These are phyloP conservation scores for Trichoderma polysporum DNA, from an alignment of 2,329 filamentous ascomycete genomes.

Conservation along the genomic window DNA sequence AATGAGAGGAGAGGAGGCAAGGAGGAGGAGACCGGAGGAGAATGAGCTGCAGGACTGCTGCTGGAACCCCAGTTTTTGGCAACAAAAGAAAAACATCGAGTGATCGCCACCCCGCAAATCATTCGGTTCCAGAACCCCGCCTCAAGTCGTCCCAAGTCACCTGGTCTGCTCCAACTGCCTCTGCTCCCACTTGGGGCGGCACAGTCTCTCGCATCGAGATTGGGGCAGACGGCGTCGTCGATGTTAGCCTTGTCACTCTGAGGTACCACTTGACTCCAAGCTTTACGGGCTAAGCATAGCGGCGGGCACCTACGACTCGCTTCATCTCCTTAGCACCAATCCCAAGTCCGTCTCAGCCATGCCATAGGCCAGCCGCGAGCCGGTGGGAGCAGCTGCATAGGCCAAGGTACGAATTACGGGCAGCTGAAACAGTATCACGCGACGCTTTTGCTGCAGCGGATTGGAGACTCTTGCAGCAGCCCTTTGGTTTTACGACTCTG, in stretches of 20 bases:
- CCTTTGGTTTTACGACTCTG: background rate
- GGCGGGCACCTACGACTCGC: conserved; percentile 11
- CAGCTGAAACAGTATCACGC: conserved; percentile 11
- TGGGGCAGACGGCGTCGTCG: background rate
- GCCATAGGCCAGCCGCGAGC: conserved; percentile 1
- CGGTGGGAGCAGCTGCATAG: background rate
- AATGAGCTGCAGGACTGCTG: background rate
- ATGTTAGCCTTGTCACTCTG: background rate
- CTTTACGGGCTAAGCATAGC: conserved; percentile 9
- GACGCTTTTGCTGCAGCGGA: conserved; percentile 4
- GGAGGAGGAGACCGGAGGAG: too few relatives aligned
- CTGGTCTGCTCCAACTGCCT: conserved; percentile 18
- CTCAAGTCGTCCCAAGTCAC: conserved; percentile 12
- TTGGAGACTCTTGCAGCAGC: background rate
- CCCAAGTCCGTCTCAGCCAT: background rate
- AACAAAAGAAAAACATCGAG: conserved; percentile 5
- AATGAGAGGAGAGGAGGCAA: background rate
- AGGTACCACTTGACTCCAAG: background rate
- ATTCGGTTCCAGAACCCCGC: conserved; percentile 21
- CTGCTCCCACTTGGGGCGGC: conserved; percentile 1
- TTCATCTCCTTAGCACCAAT: background rate
- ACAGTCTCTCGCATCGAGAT: conserved; percentile 17
- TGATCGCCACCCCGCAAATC: conserved; percentile 21
- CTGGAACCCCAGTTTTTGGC: conserved; percentile 8
- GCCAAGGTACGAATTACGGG: background rate